Conservation (phyloP, 1,139 yeast genomes). For the Petasospora rhodanensis region DNA sequence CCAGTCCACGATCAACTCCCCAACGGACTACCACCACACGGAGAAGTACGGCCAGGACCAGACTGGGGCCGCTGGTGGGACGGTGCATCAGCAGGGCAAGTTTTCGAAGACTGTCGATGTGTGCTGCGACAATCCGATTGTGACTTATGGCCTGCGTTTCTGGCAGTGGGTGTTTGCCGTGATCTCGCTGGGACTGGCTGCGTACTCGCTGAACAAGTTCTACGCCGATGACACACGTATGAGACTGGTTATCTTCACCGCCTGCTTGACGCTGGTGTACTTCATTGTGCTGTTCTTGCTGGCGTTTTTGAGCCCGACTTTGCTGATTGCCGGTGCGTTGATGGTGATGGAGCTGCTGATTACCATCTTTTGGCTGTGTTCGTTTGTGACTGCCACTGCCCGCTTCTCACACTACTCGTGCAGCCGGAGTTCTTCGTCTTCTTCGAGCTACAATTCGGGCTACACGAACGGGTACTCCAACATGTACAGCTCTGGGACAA, state of each 20-base stretch:
- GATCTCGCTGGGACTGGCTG: conserved; percentile 17
- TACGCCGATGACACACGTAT: conserved; percentile 18
- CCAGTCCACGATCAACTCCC: conserved; percentile 21
- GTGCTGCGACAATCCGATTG: conserved; percentile 7
- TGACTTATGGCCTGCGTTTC: conserved; percentile 16
- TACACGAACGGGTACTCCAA: too few relatives aligned
- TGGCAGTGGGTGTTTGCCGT: conserved; percentile 14
- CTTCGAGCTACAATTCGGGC: too few relatives aligned
- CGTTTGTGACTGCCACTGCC: conserved; percentile 20
- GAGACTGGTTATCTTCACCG: conserved; percentile 19
- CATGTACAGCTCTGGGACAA: neutral
- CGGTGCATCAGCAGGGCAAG: conserved; percentile 1
- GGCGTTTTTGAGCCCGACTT: conserved; percentile 6
- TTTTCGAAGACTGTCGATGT: too few relatives aligned
- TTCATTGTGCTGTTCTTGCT: conserved; percentile 11
- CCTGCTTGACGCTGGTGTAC: conserved; percentile 17
- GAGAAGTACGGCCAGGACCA: conserved; percentile 11
- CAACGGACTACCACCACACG: conserved; percentile 12
- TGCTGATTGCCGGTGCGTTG: conserved; percentile 17
- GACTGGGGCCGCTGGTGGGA: neutral
- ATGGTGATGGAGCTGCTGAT: conserved; percentile 15
- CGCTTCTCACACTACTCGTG: conserved; percentile 16
- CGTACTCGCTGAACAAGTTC: conserved; percentile 14
- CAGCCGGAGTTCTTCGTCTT: neutral
- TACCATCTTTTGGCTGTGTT: conserved; percentile 17